Base-by-base conservation (phyloP, 2,329 filamentous ascomycete genomes). In the Penicillium frequentans region DNA sequence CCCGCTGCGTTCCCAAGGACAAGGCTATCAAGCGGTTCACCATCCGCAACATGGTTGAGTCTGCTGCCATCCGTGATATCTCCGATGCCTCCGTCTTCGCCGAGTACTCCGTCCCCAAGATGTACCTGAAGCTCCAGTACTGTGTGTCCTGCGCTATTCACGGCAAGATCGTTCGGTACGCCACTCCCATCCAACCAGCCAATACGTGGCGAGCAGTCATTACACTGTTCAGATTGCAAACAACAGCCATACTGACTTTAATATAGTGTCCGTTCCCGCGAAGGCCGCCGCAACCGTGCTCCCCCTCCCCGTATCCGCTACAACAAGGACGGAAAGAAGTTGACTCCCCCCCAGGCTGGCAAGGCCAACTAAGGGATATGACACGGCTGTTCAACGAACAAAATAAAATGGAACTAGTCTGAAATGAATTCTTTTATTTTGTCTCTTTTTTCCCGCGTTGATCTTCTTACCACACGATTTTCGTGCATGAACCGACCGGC, bases 61-160 rank as follows among this genome's bases (percentile, higher is more conserved):
- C 93, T 76, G 95, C 96, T 77, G 95, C 95, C 77, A 98, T 99
- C 81, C 95, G 96, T 92, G 95, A 99, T 91, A 99, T 99, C 85
- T 97, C 93, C 70, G 95, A 99, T 81, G 95, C 96, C 77, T 98
- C 95, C 77, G 95, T 99, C 82, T 99, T 98, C 84, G 82, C 90
- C 76, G 95, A 99, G 86, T 99, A 99, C 87, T 93, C 92, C 73
- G 93, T 99, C 77, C 95, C 95, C 84, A 99, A 99, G 91, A 99
- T 99, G 96, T 99, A 99, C 91, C 86, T 99, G 84, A 99, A 99
- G 90, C 90, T 99, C 81, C 95, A 99, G 86, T 99, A 99, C 91
- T 99, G 95, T 82, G 95, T 99, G 79, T 98, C 93, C 82, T 99
- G 95, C 84, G 95, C 95, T 78, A 99, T 99, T 72, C 95, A 99